Conservation (phyloP, 208 protist genomes). For the Paratrypanosoma confusum region DNA sequence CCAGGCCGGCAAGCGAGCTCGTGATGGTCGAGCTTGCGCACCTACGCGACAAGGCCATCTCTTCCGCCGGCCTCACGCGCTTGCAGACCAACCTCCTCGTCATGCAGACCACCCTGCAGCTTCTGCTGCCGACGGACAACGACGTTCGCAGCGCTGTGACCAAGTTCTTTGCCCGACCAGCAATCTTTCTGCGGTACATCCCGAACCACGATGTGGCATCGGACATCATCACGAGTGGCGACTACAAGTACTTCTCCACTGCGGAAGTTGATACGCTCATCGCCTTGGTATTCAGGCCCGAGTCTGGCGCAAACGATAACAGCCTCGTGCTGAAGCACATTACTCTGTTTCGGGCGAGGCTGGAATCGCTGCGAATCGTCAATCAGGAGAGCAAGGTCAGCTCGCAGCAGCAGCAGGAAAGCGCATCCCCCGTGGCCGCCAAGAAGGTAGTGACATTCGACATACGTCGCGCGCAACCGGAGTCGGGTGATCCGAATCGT, state of each 20-base stretch:
- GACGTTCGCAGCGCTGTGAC: slow-evolving; percentile 61
- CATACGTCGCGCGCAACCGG: neutral
- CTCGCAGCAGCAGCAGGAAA: neutral
- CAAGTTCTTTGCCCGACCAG: slow-evolving; percentile 43
- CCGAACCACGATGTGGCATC: slow-evolving; percentile 62
- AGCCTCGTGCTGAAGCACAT: slow-evolving; percentile 39
- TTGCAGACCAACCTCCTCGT: slow-evolving; percentile 57
- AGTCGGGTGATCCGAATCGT: neutral
- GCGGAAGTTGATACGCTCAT: slow-evolving; percentile 73
- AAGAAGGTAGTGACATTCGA: neutral
- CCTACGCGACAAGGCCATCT: slow-evolving; percentile 74
- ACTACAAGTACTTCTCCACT: slow-evolving; percentile 43
- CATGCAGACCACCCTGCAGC: slow-evolving; percentile 68
- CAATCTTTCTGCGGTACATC: slow-evolving; percentile 69
- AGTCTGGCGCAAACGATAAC: slow-evolving; percentile 52
- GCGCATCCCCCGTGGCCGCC: neutral
- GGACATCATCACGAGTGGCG: slow-evolving; percentile 68
- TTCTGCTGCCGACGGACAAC: slow-evolving; percentile 49
- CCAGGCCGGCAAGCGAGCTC: slow-evolving; percentile 66
- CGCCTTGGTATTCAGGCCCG: slow-evolving; percentile 61
- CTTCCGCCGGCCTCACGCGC: slow-evolving; percentile 31
- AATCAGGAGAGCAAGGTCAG: neutral
- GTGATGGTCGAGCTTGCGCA: slow-evolving; percentile 67
- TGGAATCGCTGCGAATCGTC: slow-evolving; percentile 11
- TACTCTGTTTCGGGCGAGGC: slow-evolving; percentile 32